Percentiles rank a stretch among this genome's conserved stretches.
These are phyloP conservation scores for Penicillium verhagenii DNA, from an alignment of 495 filamentous ascomycete species.

Conservation along the genomic window DNA sequence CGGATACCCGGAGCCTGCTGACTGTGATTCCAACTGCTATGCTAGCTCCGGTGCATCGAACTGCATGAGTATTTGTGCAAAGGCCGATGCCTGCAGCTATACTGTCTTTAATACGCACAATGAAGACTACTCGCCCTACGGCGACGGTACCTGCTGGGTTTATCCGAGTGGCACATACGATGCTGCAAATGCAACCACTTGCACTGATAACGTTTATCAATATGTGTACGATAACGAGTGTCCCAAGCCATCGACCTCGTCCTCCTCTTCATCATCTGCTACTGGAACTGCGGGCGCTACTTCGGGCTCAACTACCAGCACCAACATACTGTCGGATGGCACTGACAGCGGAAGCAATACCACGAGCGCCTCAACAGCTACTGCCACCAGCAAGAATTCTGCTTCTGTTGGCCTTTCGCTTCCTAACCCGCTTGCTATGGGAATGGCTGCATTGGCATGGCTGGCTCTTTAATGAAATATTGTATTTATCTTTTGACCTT, in stretches of 20 bases:
- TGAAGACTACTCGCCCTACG: slow-evolving; percentile 18
- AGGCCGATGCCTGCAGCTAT: slow-evolving; percentile 28
- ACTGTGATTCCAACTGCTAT: slow-evolving; percentile 13
- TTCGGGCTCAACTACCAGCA: slow-evolving; percentile 9
- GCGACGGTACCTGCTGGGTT: slow-evolving; percentile 22
- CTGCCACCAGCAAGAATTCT: slow-evolving; percentile 19
- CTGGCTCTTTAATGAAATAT: slow-evolving; percentile 14
- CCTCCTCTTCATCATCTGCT: slow-evolving; percentile 16
- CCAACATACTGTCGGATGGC: slow-evolving; percentile 7
- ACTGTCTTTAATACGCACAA: slow-evolving; percentile 23
- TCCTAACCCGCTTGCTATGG: slow-evolving; percentile 16
- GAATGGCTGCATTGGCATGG: slow-evolving; percentile 17
- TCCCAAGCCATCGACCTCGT: slow-evolving; percentile 22
- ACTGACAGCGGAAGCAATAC: slow-evolving; percentile 10
- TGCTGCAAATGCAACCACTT: slow-evolving; percentile 15
- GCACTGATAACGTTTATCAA: slow-evolving; percentile 17
- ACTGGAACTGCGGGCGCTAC: slow-evolving; percentile 10
- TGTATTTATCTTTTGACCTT: no score
- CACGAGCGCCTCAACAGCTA: slow-evolving; percentile 12
- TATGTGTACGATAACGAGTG: slow-evolving; percentile 25
- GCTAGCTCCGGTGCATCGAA: slow-evolving; percentile 22
- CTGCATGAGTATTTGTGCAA: slow-evolving; percentile 26
- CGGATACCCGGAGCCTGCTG: slow-evolving; percentile 22
- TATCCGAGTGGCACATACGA: slow-evolving; percentile 27
- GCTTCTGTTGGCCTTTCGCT: slow-evolving; percentile 17